These are phyloP conservation scores for Hansfordia pulvinata DNA, from an alignment of 2,329 filamentous ascomycete species.

Conservation along the genomic window DNA sequence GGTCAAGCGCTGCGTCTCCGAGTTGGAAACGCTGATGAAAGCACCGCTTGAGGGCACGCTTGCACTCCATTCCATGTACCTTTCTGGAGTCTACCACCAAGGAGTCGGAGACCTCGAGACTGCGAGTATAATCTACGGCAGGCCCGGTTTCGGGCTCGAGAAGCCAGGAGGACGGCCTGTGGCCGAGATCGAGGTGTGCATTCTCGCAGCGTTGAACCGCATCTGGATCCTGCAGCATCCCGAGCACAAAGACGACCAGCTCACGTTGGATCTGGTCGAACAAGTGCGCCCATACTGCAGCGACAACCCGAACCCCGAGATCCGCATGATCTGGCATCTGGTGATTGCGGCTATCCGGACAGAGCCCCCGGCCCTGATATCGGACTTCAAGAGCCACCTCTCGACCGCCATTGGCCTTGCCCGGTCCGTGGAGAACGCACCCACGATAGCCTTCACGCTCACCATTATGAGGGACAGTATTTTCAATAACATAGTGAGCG, in stretches of 20 bases:
- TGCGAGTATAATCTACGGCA: slow-evolving; percentile 55
- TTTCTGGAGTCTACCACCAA: slow-evolving; percentile 64
- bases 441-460: slow-evolving; percentile 71
- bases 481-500: slow-evolving; percentile 70
- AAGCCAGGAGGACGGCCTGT: slow-evolving; percentile 21
- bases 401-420: slow-evolving; percentile 58
- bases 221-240: slow-evolving; percentile 60
- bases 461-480: slow-evolving; percentile 76
- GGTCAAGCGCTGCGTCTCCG: slow-evolving; percentile 43
- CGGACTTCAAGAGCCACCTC: slow-evolving; percentile 67
- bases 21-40: slow-evolving; percentile 31
- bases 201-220: slow-evolving; percentile 54
- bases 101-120: slow-evolving; percentile 58
- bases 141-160: slow-evolving; percentile 41
- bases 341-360: slow-evolving; percentile 55
- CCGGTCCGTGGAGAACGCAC: slow-evolving; percentile 57
- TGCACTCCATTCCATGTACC: slow-evolving; percentile 49
- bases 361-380: slow-evolving; percentile 50
- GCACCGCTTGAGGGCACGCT: slow-evolving; percentile 29
- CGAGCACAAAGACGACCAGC: slow-evolving; percentile 38
- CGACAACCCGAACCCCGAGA: slow-evolving; percentile 58
- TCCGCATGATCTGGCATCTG: slow-evolving; percentile 66
- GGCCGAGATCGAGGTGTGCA: slow-evolving; percentile 47
- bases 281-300: slow-evolving; percentile 54
- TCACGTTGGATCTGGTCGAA: slow-evolving; percentile 47